phyloP scores from a whole-genome alignment of 306 rosid genomes.

The Sechiopsis laciniata region DNA sequence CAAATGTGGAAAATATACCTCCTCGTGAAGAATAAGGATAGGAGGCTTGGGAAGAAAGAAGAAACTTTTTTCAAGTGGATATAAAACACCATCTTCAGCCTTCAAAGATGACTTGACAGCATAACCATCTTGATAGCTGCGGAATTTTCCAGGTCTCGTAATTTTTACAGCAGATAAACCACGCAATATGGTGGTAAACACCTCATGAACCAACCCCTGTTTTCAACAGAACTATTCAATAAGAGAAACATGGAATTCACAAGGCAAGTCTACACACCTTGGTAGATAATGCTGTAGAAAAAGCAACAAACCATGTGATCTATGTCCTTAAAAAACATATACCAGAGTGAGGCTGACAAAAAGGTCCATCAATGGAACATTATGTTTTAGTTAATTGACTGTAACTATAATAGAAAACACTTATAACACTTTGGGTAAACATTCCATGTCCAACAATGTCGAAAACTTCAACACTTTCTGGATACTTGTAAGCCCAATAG shows the following conservation, averaged over 20 bases:
- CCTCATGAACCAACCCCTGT: constrained; percentile 94
- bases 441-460: not conserved
- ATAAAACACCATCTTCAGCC: constrained; percentile 96
- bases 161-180: constrained; percentile 86
- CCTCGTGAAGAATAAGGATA: constrained; percentile 91
- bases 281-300: not conserved
- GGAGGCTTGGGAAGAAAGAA: constrained; percentile 98
- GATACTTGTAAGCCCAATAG: not conserved
- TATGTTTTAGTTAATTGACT: not conserved
- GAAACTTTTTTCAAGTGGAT: constrained; percentile 99
- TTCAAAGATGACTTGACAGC: constrained; percentile 95
- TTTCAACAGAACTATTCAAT: constrained; percentile 24
- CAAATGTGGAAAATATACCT: constrained; percentile 38
- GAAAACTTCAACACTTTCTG: not conserved
- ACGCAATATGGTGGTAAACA: constrained; percentile 81
- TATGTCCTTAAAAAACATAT: not conserved
- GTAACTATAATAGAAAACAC: not conserved
- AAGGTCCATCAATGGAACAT: not conserved
- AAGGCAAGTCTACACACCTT: not conserved
- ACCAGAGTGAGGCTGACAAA: not conserved
- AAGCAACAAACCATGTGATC: not conserved
- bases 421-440: no score
- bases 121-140: constrained; percentile 95
- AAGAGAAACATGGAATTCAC: constrained; percentile 3
- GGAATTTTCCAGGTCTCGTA: constrained; percentile 95